phyloP scores from a whole-genome alignment of 2,329 filamentous ascomycete genomes.

The Mycosphaerelloides madeirae region DNA sequence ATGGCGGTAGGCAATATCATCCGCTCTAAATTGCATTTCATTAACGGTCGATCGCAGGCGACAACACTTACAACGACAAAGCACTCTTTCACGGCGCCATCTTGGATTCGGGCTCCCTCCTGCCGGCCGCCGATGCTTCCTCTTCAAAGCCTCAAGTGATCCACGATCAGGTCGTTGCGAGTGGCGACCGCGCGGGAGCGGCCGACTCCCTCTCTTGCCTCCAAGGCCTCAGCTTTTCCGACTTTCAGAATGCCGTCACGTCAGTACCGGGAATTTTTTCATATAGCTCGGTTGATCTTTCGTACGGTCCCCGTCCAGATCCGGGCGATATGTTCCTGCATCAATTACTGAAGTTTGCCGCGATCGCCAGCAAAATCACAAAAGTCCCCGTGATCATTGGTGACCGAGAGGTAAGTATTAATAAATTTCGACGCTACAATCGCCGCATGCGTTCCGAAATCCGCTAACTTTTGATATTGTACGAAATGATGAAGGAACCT shows the following conservation, averaged over 20 bases:
- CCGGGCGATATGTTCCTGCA: conserved; percentile 52
- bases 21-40: background rate
- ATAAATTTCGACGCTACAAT: no score
- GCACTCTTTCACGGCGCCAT: conserved; percentile 71
- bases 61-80: conserved; percentile 69
- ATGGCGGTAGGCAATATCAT: conserved; percentile 31
- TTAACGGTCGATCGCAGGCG: conserved; percentile 45
- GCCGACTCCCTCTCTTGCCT: conserved; percentile 7
- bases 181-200: conserved; percentile 4
- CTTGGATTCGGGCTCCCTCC: conserved; percentile 67
- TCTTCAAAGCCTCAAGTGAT: conserved; percentile 15
- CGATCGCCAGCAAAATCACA: conserved; percentile 51
- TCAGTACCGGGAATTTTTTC: conserved; percentile 64
- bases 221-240: conserved; percentile 4
- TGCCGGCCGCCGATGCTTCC: conserved; percentile 49
- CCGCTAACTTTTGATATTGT: no score
- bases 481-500: conserved; percentile 69
- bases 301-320: conserved; percentile 70
- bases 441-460: no score
- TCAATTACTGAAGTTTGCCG: conserved; percentile 58
- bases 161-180: conserved; percentile 13
- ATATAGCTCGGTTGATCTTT: conserved; percentile 64
- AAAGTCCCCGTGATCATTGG: conserved; percentile 63
- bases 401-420: conserved; percentile 68
- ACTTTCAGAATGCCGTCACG: conserved; percentile 59